Percentiles rank a stretch among this genome's conserved stretches.
These are phyloP conservation scores for Prunus mira DNA, from an alignment of 306 rosid species.

Conservation along the genomic window DNA sequence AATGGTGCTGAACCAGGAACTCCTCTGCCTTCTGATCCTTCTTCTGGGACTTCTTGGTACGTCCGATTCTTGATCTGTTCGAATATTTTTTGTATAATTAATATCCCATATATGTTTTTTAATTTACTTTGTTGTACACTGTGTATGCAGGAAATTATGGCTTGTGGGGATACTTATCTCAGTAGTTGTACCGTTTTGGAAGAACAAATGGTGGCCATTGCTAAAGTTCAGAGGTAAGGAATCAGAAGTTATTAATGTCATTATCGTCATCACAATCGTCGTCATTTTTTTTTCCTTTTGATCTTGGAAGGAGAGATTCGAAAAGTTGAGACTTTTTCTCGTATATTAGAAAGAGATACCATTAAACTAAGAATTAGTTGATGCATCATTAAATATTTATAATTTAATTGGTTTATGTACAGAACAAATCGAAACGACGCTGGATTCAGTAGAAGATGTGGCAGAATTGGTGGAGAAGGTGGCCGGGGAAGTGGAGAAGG, in stretches of 20 bases:
- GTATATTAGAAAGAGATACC: not conserved
- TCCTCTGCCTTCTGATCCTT: conserved; percentile 28
- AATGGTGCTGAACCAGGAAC: conserved; percentile 24
- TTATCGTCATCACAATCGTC: not conserved
- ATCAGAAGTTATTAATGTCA: not conserved
- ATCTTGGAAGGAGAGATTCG: not conserved
- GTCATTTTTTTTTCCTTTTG: not conserved
- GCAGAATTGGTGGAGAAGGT: conserved; percentile 49
- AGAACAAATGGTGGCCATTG: conserved; percentile 59
- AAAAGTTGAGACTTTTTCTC: not conserved
- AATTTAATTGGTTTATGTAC: not conserved
- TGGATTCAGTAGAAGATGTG: conserved; percentile 40
- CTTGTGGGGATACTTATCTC: conserved; percentile 44
- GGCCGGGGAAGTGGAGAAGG: conserved; percentile 49
- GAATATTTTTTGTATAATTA: not conserved
- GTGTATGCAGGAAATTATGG: conserved; percentile 53
- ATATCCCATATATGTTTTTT: not conserved
- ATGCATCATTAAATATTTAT: not conserved
- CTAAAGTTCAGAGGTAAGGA: conserved; percentile 42
- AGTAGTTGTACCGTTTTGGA: conserved; percentile 37
- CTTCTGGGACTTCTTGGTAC: conserved; percentile 35
- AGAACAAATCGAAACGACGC: conserved; percentile 42
- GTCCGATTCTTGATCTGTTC: not conserved
- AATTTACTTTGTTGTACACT: not conserved
- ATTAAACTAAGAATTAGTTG: not conserved